A percentile compares a stretch with the other conserved stretches of the same genome.
These are phyloP conservation scores for Spathaspora passalidarum DNA, from an alignment of 805 yeast genomes.

Conservation along the genomic window DNA sequence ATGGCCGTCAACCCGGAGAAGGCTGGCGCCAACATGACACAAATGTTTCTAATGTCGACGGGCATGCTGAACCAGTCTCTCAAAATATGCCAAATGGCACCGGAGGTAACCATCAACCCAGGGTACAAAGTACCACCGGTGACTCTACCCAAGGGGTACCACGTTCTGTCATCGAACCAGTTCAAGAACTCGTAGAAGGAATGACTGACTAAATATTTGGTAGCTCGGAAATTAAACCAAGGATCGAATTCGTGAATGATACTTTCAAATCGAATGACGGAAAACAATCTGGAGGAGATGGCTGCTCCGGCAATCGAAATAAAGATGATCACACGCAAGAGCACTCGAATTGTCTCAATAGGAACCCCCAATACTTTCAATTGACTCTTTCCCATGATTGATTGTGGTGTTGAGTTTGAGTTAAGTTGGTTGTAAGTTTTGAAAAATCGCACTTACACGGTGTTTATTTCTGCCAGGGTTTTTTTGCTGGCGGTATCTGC, in stretches of 20 bases:
- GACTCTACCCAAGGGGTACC: constrained; percentile 99
- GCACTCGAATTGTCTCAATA: constrained; percentile 36
- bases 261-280: constrained; percentile 94
- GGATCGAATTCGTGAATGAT: constrained; percentile 98
- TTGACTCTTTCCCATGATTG: constrained; percentile 14
- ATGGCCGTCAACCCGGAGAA: constrained; percentile 90
- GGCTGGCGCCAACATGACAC: constrained; percentile 96
- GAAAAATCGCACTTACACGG: not conserved
- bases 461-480: not conserved
- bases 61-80: constrained; percentile 67
- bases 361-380: constrained; percentile 28
- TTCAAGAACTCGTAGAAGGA: constrained; percentile 89
- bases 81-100: constrained; percentile 76
- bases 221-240: constrained; percentile 95
- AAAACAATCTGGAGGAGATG: constrained; percentile 84
- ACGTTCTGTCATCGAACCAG: constrained; percentile 98
- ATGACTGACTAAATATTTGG: constrained; percentile 82
- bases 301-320: constrained; percentile 87
- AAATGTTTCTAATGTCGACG: constrained; percentile 89
- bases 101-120: constrained; percentile 97
- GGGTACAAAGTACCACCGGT: constrained; percentile 99
- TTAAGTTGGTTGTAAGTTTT: not conserved
- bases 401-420: not conserved
- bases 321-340: constrained; percentile 67
- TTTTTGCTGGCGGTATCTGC: too few species aligned